A percentile compares a stretch with the other conserved stretches of the same genome.
Evolutionary conservation across 1,139 yeast genomes (phyloP).

Genomic region (Yamadazyma taylorii): DNA sequence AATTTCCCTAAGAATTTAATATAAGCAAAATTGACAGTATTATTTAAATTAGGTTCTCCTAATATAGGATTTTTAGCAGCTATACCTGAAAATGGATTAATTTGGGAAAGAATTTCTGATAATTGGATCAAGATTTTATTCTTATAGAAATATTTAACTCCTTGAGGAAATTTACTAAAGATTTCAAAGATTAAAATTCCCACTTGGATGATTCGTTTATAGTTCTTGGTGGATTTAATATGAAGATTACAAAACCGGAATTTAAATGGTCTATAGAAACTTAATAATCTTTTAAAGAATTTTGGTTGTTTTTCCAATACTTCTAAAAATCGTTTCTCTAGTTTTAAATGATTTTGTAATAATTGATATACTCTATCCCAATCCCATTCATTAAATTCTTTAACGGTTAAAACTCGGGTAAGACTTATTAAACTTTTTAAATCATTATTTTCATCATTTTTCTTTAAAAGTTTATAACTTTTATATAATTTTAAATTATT

Average conservation of each 20-base stretch:
- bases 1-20: conserved; percentile 75
- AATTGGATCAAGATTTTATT: conserved; percentile 83
- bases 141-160: conserved; percentile 64
- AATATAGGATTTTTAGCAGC: conserved; percentile 74
- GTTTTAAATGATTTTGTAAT: conserved; percentile 76
- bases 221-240: conserved; percentile 31
- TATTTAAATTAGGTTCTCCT: conserved; percentile 56
- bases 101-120: conserved; percentile 84
- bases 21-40: conserved; percentile 75
- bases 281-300: conserved; percentile 77
- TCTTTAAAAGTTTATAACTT: neutral
- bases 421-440: conserved; percentile 66
- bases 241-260: conserved; percentile 67
- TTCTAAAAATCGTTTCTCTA: conserved; percentile 75
- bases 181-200: conserved; percentile 75
- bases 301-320: conserved; percentile 72
- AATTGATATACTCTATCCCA: conserved; percentile 59
- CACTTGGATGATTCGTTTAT: conserved; percentile 59
- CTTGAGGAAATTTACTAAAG: conserved; percentile 62
- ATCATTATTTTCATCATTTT: conserved; percentile 61
- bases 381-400: conserved; percentile 84
- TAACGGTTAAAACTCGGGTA: conserved; percentile 73
- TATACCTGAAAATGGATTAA: conserved; percentile 78
- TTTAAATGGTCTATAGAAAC: conserved; percentile 91
- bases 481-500: conserved; percentile 1